Conservation (phyloP, 2,329 filamentous ascomycete species). For the Cercospora canescens region DNA sequence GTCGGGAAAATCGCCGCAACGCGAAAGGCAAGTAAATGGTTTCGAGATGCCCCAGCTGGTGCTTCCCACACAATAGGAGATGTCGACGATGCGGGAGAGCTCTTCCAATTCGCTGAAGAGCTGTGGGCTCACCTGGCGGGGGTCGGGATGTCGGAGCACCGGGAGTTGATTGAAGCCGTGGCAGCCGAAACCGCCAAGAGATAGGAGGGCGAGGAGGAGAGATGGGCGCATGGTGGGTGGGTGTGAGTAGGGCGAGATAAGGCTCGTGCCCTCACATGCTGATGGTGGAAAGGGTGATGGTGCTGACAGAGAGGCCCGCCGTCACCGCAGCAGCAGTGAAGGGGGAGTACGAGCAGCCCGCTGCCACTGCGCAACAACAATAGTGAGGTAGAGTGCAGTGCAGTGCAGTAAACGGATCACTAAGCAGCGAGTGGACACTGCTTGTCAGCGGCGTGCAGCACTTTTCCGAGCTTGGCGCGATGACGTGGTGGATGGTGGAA, state of each 20-base stretch:
- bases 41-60: conserved; percentile 78
- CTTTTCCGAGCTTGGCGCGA: background rate
- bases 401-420: too few species aligned
- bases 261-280: conserved; percentile 1
- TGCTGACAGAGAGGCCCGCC: background rate
- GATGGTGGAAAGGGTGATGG: background rate
- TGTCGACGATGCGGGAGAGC: conserved; percentile 86
- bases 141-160: conserved; percentile 34
- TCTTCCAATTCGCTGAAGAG: conserved; percentile 85
- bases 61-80: conserved; percentile 87
- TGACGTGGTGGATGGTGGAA: background rate
- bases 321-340: background rate
- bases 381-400: background rate
- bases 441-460: background rate
- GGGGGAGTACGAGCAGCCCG: background rate
- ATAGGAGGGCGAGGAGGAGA: conserved; percentile 14
- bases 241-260: background rate
- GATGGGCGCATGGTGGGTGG: background rate
- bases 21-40: conserved; percentile 82
- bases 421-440: background rate
- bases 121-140: conserved; percentile 53
- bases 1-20: conserved; percentile 78
- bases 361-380: background rate
- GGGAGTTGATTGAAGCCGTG: conserved; percentile 30
- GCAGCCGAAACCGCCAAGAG: conserved; percentile 27